phyloP scores from a whole-genome alignment of 2,329 filamentous ascomycete species.

The Ascochyta pisi region DNA sequence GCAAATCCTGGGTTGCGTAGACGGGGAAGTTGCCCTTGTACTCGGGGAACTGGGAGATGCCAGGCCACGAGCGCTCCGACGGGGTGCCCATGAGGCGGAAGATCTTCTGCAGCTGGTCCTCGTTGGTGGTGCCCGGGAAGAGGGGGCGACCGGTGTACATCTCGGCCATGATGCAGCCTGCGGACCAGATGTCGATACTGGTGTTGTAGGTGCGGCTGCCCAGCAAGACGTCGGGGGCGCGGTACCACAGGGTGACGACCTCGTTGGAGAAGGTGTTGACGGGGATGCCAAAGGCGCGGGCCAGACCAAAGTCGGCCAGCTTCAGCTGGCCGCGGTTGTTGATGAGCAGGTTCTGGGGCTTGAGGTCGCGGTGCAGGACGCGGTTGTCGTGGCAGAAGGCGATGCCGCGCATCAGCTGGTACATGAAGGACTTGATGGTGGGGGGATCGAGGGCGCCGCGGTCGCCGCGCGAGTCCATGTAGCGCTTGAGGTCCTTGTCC shows the following conservation, averaged over 20 bases:
- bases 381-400: slow-evolving; percentile 98
- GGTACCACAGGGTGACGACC: slow-evolving; percentile 97
- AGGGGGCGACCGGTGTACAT: slow-evolving; percentile 97
- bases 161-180: slow-evolving; percentile 99
- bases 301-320: slow-evolving; percentile 92
- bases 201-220: slow-evolving; percentile 97
- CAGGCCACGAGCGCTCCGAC: slow-evolving; percentile 93
- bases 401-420: slow-evolving; percentile 92
- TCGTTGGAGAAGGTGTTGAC: slow-evolving; percentile 99
- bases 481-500: slow-evolving; percentile 98
- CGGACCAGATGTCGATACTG: slow-evolving; percentile 99
- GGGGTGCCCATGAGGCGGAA: slow-evolving; percentile 99
- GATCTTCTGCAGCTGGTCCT: slow-evolving; percentile 96
- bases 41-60: slow-evolving; percentile 93
- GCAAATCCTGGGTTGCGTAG: slow-evolving; percentile 89
- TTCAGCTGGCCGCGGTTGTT: slow-evolving; percentile 91
- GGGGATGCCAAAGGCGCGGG: slow-evolving; percentile 92
- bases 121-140: slow-evolving; percentile 97
- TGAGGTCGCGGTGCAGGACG: slow-evolving; percentile 92
- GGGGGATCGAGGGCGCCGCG: slow-evolving; percentile 84
- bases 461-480: slow-evolving; percentile 95
- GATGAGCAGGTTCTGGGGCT: slow-evolving; percentile 95
- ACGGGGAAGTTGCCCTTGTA: slow-evolving; percentile 96
- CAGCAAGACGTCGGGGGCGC: slow-evolving; percentile 91
- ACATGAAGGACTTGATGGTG: slow-evolving; percentile 99